A percentile compares a stretch with the other conserved stretches of the same genome.
Evolutionary conservation across 169 alveolate genomes (phyloP).

Genomic region (Plasmodium vivax): DNA sequence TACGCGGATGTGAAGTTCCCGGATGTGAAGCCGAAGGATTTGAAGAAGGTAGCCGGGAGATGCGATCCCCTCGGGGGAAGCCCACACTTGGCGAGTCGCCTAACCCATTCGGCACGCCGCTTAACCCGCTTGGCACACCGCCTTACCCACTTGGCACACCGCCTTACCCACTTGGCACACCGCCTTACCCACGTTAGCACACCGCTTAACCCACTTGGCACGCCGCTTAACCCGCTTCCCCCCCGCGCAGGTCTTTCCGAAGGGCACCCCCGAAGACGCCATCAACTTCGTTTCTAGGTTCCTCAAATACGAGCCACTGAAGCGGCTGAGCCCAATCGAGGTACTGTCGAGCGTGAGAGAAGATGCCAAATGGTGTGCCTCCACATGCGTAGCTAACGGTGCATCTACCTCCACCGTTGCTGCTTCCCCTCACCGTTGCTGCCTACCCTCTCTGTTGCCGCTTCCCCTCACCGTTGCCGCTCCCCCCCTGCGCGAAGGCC

Average conservation of each 20-base stretch:
- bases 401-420: not conserved
- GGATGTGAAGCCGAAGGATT: constrained; percentile 83
- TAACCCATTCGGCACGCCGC: not conserved
- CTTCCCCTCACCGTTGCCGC: not conserved
- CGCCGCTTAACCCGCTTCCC: not conserved
- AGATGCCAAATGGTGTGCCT: not conserved
- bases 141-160: not conserved
- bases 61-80: not conserved
- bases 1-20: constrained; percentile 94
- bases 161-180: too few species aligned
- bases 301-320: constrained; percentile 89
- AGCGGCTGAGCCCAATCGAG: constrained; percentile 88
- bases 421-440: not conserved
- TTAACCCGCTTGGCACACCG: too few species aligned
- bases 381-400: not conserved
- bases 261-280: constrained; percentile 85
- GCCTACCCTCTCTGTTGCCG: constrained; percentile 54
- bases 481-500: constrained; percentile 84
- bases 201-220: too few species aligned
- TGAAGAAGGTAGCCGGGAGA: constrained; percentile 20
- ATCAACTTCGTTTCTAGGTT: constrained; percentile 85
- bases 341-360: constrained; percentile 5
- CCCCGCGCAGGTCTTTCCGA: constrained; percentile 80
- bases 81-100: not conserved
- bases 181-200: not conserved